Percentiles rank a stretch among this genome's conserved stretches.
These are phyloP conservation scores for Arthrobotrys megalospora DNA, from an alignment of 2,329 filamentous ascomycete genomes.

Conservation along the genomic window DNA sequence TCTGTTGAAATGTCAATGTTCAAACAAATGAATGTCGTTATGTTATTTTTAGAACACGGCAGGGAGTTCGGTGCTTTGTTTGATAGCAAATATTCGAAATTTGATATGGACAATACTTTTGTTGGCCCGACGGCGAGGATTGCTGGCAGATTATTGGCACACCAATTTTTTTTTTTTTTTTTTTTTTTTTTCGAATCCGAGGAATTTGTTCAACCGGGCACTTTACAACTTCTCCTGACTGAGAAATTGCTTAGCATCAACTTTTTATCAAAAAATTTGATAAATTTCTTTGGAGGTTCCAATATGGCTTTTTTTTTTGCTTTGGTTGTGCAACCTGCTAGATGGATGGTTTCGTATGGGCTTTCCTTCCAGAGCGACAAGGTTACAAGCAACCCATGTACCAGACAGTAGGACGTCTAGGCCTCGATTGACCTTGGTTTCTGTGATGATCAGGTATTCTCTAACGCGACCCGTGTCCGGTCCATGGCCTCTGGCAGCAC, in stretches of 20 bases:
- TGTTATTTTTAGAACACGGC: constrained; percentile 55
- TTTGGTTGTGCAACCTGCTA: constrained; percentile 20
- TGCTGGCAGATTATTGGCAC: constrained; percentile 37
- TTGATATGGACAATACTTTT: constrained; percentile 41
- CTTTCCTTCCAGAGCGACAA: constrained; percentile 54
- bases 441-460: constrained; percentile 37
- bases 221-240: constrained; percentile 37
- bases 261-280: constrained; percentile 2
- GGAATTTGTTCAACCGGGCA: constrained; percentile 31
- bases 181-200: constrained; percentile 13
- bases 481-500: constrained; percentile 35
- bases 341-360: constrained; percentile 55
- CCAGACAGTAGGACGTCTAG: constrained; percentile 27
- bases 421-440: constrained; percentile 54
- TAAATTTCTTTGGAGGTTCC: constrained; percentile 21
- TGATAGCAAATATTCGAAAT: constrained; percentile 40
- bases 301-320: constrained; percentile 28
- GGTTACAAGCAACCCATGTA: constrained; percentile 51
- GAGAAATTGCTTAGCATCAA: constrained; percentile 22
- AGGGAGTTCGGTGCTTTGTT: constrained; percentile 31
- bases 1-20: constrained; percentile 52
- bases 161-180: constrained; percentile 18
- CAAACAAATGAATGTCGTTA: constrained; percentile 39
- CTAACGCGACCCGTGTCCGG: constrained; percentile 51
- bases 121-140: constrained; percentile 27